Conservation (phyloP, 2,329 filamentous ascomycete species). For the Hypoxylon sp. region DNA sequence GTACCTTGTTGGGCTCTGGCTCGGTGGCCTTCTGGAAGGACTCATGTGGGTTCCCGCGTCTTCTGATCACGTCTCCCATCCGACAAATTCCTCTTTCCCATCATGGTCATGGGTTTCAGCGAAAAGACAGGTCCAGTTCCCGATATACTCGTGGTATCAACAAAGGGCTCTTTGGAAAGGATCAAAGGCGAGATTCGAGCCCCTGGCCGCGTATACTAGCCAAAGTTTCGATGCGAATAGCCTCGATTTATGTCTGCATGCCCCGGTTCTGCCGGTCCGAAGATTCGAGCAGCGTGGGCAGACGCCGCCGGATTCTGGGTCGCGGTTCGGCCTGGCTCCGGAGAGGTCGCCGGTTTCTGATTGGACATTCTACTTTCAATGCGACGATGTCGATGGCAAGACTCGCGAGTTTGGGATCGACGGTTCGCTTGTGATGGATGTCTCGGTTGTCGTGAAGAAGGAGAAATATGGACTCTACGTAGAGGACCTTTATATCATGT, state of each 20-base stretch:
- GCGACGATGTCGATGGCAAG: not conserved
- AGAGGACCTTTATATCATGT: conserved; percentile 9
- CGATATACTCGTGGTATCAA: conserved; percentile 31
- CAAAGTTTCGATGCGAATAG: not conserved
- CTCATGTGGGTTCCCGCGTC: conserved; percentile 24
- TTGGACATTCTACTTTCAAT: conserved; percentile 9
- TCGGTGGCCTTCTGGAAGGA: conserved; percentile 27
- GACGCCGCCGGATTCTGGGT: not conserved
- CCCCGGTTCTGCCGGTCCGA: not conserved
- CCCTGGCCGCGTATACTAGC: conserved; percentile 22
- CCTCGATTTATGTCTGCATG: not conserved
- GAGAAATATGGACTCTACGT: not conserved
- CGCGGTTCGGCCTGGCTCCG: not conserved
- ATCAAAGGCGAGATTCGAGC: conserved; percentile 27
- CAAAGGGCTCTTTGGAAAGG: conserved; percentile 30
- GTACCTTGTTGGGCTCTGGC: conserved; percentile 41
- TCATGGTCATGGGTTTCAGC: conserved; percentile 42
- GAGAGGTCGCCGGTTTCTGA: conserved; percentile 13
- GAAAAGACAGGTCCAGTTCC: conserved; percentile 26
- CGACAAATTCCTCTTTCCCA: conserved; percentile 25
- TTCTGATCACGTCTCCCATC: not conserved
- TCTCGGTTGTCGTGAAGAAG: conserved; percentile 23
- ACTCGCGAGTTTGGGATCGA: conserved; percentile 27
- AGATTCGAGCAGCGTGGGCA: not conserved
- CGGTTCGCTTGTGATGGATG: conserved; percentile 36